Conservation (phyloP, 2,329 filamentous ascomycete genomes). For the Pleomassaria siparia region DNA sequence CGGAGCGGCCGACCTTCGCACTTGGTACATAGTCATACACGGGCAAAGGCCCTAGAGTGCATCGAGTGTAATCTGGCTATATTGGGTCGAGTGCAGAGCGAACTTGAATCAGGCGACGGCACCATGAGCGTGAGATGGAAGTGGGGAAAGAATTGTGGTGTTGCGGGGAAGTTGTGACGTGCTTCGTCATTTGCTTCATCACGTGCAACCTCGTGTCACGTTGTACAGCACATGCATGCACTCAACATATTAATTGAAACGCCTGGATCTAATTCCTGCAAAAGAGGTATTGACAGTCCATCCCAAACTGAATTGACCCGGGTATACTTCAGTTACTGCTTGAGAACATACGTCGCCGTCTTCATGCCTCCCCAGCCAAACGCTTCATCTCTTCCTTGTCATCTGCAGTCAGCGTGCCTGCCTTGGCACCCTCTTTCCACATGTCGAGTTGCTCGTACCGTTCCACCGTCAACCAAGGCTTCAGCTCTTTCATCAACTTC, state of each 20-base stretch:
- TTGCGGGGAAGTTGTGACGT: constrained; percentile 5
- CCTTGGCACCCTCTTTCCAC: constrained; percentile 43
- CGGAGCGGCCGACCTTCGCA: background rate
- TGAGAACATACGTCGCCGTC: background rate
- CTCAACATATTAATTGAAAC: too few relatives aligned
- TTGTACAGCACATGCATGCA: too few relatives aligned
- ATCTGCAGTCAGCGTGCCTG: constrained; percentile 29
- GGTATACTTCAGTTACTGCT: background rate
- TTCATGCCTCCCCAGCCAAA: constrained; percentile 20
- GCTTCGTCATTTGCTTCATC: background rate
- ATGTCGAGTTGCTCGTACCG: constrained; percentile 34
- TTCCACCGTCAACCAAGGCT: constrained; percentile 19
- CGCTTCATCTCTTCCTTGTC: constrained; percentile 37
- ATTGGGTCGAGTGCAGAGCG: background rate
- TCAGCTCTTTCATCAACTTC: constrained; percentile 42
- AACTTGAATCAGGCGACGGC: background rate
- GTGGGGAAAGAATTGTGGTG: constrained; percentile 2
- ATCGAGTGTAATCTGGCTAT: background rate
- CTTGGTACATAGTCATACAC: background rate
- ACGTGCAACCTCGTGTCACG: background rate
- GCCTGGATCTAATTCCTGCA: too few relatives aligned
- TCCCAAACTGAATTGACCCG: background rate
- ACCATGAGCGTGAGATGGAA: background rate
- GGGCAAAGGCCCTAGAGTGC: background rate
- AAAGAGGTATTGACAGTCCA: too few relatives aligned